phyloP scores from a whole-genome alignment of 169 alveolate genomes.

The Eimeria necatrix region DNA sequence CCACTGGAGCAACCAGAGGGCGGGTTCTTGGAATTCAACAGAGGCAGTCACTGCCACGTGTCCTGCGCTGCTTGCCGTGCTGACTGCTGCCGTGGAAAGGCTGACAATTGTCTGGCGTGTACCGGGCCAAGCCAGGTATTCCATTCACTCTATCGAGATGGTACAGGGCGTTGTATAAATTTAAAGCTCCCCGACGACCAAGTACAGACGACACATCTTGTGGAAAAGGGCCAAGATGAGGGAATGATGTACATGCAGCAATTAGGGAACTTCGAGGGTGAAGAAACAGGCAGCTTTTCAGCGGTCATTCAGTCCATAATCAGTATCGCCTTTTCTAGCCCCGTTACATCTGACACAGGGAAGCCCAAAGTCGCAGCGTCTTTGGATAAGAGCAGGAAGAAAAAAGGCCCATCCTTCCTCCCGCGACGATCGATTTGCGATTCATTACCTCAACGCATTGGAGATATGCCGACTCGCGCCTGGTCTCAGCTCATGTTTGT shows the following conservation, averaged over 20 bases:
- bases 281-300: neutral
- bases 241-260: neutral
- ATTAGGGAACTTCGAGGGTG: neutral
- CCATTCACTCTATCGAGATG: constrained; percentile 68
- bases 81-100: constrained; percentile 70
- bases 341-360: neutral
- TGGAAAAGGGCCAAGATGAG: neutral
- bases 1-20: neutral
- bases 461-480: constrained; percentile 66
- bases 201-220: neutral
- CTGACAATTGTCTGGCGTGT: constrained; percentile 79
- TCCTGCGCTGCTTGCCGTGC: constrained; percentile 71
- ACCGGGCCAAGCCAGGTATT: neutral
- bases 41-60: constrained; percentile 73
- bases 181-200: neutral
- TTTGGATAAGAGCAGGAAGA: neutral
- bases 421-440: constrained; percentile 71
- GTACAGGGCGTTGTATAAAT: constrained; percentile 74
- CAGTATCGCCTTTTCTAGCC: constrained; percentile 9
- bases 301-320: constrained; percentile 25
- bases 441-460: constrained; percentile 19
- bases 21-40: neutral
- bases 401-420: constrained; percentile 46
- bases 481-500: constrained; percentile 85
- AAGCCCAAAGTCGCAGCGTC: constrained; percentile 12